Base-by-base conservation (phyloP, 2,329 filamentous ascomycete genomes). In the Periconia sp. region DNA sequence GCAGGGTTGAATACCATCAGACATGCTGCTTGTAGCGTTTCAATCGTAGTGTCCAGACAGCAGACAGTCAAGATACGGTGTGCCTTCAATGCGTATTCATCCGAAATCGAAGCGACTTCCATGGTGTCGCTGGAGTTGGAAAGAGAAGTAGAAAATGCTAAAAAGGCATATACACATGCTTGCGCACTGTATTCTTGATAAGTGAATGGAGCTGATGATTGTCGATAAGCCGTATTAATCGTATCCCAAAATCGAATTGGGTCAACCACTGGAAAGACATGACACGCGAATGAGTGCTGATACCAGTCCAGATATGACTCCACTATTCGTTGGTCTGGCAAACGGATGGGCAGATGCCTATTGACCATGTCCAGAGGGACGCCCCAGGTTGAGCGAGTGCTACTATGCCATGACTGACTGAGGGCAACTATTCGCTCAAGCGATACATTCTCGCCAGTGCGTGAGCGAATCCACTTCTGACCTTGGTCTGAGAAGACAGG, bases 401-500 rank as follows among this genome's bases (percentile, higher is more conserved):
- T 12, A 11, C 10, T n/a, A 33, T 33, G n/a, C 30, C 30, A 33
- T 12, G 12, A 17, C 30, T 16, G n/a, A 10, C 30, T 33, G 5
- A 33, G 17, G 11, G n/a, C 30, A 10, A 11, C 11, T 15, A 33
- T 33, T 33, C 19, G 11, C 13, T 40, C 28, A 5, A 32, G 5
- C 8, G 25, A 31, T 4, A 13, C n/a, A 8, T 33, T 13, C 10
- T 32, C 26, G 4, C 37, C 37, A 23, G 13, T 21, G 6, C 24
- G 37, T 8, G 25, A 21, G 13, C 17, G 16, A 11, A 40, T 31
- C 37, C 37, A 40, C 5, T 18, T 12, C 17, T 24, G 25, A n/a
- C 28, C 37, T 17, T 40, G 25, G 4, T 40, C 37, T 9, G 37
- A 32, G 17, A 40, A 40, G 10, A 40, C 28, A 13, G 37, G 28